phyloP scores from a whole-genome alignment of 768 basidiomycete genomes.

The Tephrocybe sp. region DNA sequence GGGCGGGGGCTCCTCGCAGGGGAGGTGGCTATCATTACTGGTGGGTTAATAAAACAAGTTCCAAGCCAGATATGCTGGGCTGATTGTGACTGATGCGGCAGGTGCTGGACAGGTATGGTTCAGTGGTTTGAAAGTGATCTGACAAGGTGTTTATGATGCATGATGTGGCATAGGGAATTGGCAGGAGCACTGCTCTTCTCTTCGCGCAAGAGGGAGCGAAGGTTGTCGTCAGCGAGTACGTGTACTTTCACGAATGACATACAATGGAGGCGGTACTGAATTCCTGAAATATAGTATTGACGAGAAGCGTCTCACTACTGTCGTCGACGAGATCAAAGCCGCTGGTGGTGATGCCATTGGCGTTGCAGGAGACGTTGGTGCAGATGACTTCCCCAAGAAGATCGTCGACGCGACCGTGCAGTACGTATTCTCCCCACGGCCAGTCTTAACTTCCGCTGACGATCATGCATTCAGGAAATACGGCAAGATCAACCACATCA shows the following conservation, averaged over 20 bases:
- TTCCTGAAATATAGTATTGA: constrained; percentile 56
- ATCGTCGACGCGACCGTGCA: constrained; percentile 74
- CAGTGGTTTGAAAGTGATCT: not conserved
- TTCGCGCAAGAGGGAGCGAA: constrained; percentile 87
- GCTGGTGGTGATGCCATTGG: constrained; percentile 73
- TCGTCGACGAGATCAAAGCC: constrained; percentile 72
- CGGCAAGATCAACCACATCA: constrained; percentile 84
- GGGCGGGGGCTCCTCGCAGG: constrained; percentile 65
- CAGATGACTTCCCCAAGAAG: constrained; percentile 80
- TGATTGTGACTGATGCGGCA: constrained; percentile 24
- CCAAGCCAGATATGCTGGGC: not conserved
- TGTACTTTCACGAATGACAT: constrained; percentile 2
- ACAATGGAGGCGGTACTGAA: not conserved
- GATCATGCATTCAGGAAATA: constrained; percentile 67
- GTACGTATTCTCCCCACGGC: constrained; percentile 40
- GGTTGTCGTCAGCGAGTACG: constrained; percentile 81
- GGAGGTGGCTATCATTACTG: constrained; percentile 86
- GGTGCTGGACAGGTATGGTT: constrained; percentile 71
- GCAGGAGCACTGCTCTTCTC: constrained; percentile 68
- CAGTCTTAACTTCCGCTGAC: not conserved
- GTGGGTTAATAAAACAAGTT: too few species aligned
- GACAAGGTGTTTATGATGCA: not conserved
- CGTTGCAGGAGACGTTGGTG: constrained; percentile 79
- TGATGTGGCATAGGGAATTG: constrained; percentile 65
- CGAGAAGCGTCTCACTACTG: constrained; percentile 60